Evolutionary conservation across 257 asterid genomes (phyloP), one percentile per base, ranked within the genome.

Genomic region (Solanum pimpinellifolium): DNA sequence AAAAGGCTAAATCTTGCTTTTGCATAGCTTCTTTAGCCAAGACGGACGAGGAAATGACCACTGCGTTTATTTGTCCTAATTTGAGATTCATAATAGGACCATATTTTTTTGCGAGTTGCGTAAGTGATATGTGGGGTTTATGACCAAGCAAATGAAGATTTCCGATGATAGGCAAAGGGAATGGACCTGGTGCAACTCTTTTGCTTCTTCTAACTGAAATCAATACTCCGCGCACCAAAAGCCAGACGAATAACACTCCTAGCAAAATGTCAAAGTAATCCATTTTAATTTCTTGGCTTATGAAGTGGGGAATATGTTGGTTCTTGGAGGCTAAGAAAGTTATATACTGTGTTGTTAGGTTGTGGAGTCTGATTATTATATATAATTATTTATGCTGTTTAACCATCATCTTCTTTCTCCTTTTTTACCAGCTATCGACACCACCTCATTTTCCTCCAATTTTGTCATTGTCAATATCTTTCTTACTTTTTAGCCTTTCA

Each of bases 21-120:
- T 94, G 97, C 82, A 96, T 88, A 9, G 95, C 94, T 85, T 94
- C 92, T 42, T 88, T 92, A 0, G 99, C 99, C 87, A 90, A 88
- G 18, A 85, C 85, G 9, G 98, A 86, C 4, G 98, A 96, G 41
- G 98, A 87, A 5, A 94, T 39, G 27, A 92, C 95, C 5, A 96
- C 87, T 14, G 96, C 90, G 90, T 89, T 94, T 2, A 93, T 74
- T 59, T 88, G 88, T 29, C 98, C 98, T 1, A 96, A 89, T 66
- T 95, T 92, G n/a, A 95, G 92, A 83, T 91, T 88, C 96, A 94
- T 94, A 9, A 95, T 88, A 0, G 98, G 97, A 31, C 99, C 99
- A 70, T 95, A 81, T 3, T 73, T 89, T 27, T 92, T 91, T 88
- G 98, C 92, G 1, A 95, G 92, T 3, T 87, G 69, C 0, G 98